Evolutionary conservation across 176 grass and related monocot species (phyloP).

Genomic region (Oryza punctata): DNA sequence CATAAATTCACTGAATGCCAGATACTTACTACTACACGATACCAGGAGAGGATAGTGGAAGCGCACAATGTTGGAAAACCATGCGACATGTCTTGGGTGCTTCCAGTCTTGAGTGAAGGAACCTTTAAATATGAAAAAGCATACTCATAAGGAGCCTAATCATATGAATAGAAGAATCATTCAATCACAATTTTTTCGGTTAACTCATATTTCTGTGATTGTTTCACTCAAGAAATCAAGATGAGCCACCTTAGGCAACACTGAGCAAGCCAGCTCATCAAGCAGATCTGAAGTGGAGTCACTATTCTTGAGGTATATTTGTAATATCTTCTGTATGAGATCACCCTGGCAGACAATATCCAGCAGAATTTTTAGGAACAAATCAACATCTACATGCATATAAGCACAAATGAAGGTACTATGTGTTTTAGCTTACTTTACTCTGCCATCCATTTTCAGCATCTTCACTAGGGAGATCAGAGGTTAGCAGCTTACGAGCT

Average conservation of each 20-base stretch:
- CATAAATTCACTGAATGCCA: slow-evolving; percentile 24
- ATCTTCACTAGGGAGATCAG: slow-evolving; percentile 60
- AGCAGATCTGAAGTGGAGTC: slow-evolving; percentile 72
- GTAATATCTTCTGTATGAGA: slow-evolving; percentile 78
- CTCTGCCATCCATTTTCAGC: slow-evolving; percentile 57
- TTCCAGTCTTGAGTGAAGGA: slow-evolving; percentile 42
- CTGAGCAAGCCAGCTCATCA: slow-evolving; percentile 50
- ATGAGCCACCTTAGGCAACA: slow-evolving; percentile 46
- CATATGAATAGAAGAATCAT: slow-evolving; percentile 22
- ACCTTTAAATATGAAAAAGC: slow-evolving; percentile 57
- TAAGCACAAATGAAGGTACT: slow-evolving; percentile 22
- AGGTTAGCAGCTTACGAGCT: slow-evolving; percentile 68
- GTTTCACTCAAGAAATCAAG: slow-evolving; percentile 31
- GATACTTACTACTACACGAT: slow-evolving; percentile 75
- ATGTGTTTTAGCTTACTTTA: slow-evolving; percentile 64
- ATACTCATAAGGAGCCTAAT: slow-evolving; percentile 4
- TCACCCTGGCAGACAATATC: slow-evolving; percentile 56
- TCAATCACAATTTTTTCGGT: not conserved
- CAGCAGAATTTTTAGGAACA: slow-evolving; percentile 22
- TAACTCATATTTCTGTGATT: slow-evolving; percentile 26
- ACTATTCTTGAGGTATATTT: slow-evolving; percentile 79
- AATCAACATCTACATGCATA: slow-evolving; percentile 6
- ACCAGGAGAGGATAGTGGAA: slow-evolving; percentile 70
- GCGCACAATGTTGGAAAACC: slow-evolving; percentile 66
- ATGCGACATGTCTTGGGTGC: slow-evolving; percentile 45